phyloP scores from a whole-genome alignment of 2,329 filamentous ascomycete genomes.

The Leptodontidium sp. region DNA sequence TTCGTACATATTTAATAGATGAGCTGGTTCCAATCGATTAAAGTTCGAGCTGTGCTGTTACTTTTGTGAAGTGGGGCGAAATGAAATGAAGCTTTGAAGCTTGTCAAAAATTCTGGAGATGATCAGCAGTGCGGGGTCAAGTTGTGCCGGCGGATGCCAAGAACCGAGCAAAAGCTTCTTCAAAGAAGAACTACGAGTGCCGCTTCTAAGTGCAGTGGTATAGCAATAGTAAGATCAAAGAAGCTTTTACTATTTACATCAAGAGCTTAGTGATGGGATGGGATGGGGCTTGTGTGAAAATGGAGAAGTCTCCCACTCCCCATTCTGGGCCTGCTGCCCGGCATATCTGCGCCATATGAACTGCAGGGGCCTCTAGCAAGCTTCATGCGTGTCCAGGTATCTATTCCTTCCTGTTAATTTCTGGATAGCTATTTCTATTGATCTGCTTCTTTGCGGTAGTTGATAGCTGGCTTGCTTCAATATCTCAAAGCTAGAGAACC shows the following conservation, averaged over 20 bases:
- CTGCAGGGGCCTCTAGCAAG: background rate
- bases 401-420: too few relatives aligned
- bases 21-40: background rate
- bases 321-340: background rate
- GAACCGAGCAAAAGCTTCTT: background rate
- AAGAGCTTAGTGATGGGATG: too few relatives aligned
- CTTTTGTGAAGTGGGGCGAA: too few relatives aligned
- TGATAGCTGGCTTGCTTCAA: too few relatives aligned
- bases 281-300: background rate
- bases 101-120: background rate
- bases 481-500: too few relatives aligned
- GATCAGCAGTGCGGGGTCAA: background rate
- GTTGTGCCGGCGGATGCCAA: background rate
- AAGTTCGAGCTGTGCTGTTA: background rate
- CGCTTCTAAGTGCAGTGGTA: too few relatives aligned
- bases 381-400: too few relatives aligned
- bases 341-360: background rate
- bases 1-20: slow-evolving; percentile 30
- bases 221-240: too few relatives aligned
- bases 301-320: background rate
- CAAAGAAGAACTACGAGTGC: background rate
- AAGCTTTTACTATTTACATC: too few relatives aligned
- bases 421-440: too few relatives aligned
- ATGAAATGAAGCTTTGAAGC: background rate
- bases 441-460: too few relatives aligned